Evolutionary conservation across 2,329 filamentous ascomycete species (phyloP).

Genomic region (Curvularia spicifera): DNA sequence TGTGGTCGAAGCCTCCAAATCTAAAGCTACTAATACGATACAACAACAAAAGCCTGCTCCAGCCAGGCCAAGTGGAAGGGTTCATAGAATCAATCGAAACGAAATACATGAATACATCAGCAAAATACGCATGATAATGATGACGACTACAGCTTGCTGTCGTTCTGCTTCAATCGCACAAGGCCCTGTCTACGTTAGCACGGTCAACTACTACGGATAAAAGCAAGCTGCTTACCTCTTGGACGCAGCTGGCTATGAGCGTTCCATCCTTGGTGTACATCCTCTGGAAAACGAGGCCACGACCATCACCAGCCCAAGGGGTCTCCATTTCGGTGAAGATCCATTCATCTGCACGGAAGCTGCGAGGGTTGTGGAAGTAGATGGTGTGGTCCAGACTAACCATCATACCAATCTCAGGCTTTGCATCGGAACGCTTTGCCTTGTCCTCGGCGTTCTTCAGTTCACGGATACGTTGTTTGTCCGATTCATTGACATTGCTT

Average conservation of each 20-base stretch:
- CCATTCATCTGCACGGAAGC: constrained; percentile 68
- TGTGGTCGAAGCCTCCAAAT: background rate
- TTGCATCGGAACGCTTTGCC: constrained; percentile 54
- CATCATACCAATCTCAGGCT: constrained; percentile 79
- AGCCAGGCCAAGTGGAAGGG: background rate
- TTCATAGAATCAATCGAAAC: background rate
- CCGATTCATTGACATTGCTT: constrained; percentile 56
- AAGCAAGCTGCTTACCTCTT: constrained; percentile 63
- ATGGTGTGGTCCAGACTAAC: constrained; percentile 77
- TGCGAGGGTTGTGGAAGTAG: constrained; percentile 60
- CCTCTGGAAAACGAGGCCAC: constrained; percentile 76
- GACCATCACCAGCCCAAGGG: constrained; percentile 79
- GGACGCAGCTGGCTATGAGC: constrained; percentile 78
- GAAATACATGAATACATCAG: background rate
- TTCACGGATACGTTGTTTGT: constrained; percentile 54
- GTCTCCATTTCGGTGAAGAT: constrained; percentile 81
- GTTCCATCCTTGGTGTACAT: constrained; percentile 75
- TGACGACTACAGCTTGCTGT: constrained; percentile 19
- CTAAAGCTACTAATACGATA: background rate
- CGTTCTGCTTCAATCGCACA: constrained; percentile 23
- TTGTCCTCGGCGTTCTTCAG: constrained; percentile 50
- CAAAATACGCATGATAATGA: background rate
- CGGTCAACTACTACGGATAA: background rate
- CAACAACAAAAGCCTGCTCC: background rate
- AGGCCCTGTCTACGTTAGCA: constrained; percentile 21